Evolutionary conservation across 352 stramenopile genomes (phyloP).

Genomic region (Phytophthora brassicae): DNA sequence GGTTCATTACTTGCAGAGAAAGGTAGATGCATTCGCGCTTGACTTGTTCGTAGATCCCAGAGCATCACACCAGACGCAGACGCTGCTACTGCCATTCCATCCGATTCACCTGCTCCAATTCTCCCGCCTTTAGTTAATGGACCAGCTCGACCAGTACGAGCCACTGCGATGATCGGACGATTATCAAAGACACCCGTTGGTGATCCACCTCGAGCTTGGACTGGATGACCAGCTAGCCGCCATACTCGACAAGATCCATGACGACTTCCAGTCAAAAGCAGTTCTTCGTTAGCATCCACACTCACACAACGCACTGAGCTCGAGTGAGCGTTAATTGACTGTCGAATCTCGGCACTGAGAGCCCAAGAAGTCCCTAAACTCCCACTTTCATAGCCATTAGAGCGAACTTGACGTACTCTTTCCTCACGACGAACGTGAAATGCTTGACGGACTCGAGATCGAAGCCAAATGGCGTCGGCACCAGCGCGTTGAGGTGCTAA

Average conservation of each 20-base stretch:
- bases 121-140: background rate
- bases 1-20: conserved; percentile 47
- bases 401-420: conserved; percentile 12
- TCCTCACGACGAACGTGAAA: conserved; percentile 28
- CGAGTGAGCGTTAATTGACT: conserved; percentile 66
- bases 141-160: conserved; percentile 20
- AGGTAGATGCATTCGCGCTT: conserved; percentile 53
- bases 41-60: conserved; percentile 72
- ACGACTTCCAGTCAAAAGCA: conserved; percentile 71
- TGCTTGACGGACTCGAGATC: conserved; percentile 27
- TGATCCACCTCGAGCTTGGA: conserved; percentile 28
- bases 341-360: conserved; percentile 44
- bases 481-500: conserved; percentile 26
- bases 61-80: conserved; percentile 54
- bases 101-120: conserved; percentile 18
- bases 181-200: conserved; percentile 13
- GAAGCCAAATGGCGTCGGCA: conserved; percentile 37
- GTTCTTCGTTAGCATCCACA: conserved; percentile 60
- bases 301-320: conserved; percentile 54
- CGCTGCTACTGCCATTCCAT: conserved; percentile 41
- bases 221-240: conserved; percentile 59
- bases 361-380: conserved; percentile 27
- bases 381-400: conserved; percentile 31
- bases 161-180: conserved; percentile 29
- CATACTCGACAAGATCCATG: conserved; percentile 73